Evolutionary conservation across 768 basidiomycete genomes (phyloP), one percentile per base, ranked within the genome.

Genomic region (Tylopilus plumbeoviolaceoides): DNA sequence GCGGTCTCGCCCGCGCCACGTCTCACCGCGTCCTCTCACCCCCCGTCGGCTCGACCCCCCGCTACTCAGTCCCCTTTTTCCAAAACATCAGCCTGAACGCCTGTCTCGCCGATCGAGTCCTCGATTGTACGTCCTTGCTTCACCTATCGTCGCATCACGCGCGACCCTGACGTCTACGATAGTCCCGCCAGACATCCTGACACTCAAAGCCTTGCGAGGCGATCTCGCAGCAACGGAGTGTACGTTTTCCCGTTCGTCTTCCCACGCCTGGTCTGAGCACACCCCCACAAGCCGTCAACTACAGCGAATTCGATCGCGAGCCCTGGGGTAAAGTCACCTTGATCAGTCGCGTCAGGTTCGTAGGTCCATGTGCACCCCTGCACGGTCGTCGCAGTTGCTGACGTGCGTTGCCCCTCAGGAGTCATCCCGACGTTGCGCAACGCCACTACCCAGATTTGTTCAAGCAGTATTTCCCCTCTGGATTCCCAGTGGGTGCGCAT

Each of bases 21-120:
- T 89, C 86, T 0, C 90, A 92, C 58, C 81, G 86, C 2, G 90
- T 92, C 1, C 68, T 90, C 28, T 88, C 87, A 0, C 90, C 89
- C 1, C 70, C 74, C 2, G 50, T 68, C 8, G 78, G 59, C 14
- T 72, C 75, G 0, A 82, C 81, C 0, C 81, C 87, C 0, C 83
- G 90, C 11, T 91, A 90, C 68, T 91, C 89, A 0, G 79, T 92
- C 0, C 90, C 90, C 0, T 90, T 90, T 72, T 92, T 92, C 79
- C 89, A 91, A 60, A 89, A 83, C 58, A 90, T 91, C 48, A 72
- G 81, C 7, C 71, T 87, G 40, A 71, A 76, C 33, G 73, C 82
- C 4, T 70, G 73, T 43, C 71, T 91, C 17, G 70, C 66, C 23
- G 73, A 80, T 40, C 49, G 74, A 4, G 76, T 70, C 6, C 67